Percentiles rank a stretch among this genome's conserved stretches.
These are phyloP conservation scores for Xylaria digitata DNA, from an alignment of 2,329 filamentous ascomycete species.

Conservation along the genomic window DNA sequence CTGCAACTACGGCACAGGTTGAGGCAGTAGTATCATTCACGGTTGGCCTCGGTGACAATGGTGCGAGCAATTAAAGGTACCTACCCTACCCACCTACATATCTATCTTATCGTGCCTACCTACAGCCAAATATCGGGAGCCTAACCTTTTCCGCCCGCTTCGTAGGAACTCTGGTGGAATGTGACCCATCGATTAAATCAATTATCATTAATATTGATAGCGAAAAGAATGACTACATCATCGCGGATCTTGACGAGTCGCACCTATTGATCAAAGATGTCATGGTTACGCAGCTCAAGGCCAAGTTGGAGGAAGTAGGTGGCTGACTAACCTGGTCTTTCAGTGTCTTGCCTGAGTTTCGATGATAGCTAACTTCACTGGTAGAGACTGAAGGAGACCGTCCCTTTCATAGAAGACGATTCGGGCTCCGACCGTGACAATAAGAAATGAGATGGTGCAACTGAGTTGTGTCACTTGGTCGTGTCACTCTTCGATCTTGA, in stretches of 20 bases:
- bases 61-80: conserved; percentile 48
- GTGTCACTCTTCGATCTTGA: background rate
- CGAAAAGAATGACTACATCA: conserved; percentile 77
- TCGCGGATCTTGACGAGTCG: conserved; percentile 83
- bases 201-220: conserved; percentile 83
- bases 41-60: conserved; percentile 35
- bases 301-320: conserved; percentile 72
- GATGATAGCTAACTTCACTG: conserved; percentile 36
- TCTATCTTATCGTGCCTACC: background rate
- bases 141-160: conserved; percentile 13
- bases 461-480: background rate
- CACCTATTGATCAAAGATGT: conserved; percentile 80
- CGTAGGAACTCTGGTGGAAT: conserved; percentile 79
- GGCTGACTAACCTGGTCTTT: background rate
- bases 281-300: conserved; percentile 75
- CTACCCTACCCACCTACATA: background rate
- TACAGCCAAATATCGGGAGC: background rate
- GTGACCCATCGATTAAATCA: conserved; percentile 87
- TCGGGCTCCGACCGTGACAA: conserved; percentile 61
- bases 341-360: no score
- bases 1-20: background rate
- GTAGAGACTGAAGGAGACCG: conserved; percentile 64
- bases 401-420: conserved; percentile 61
- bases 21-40: background rate
- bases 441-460: conserved; percentile 40